These are phyloP conservation scores for Triticum turgidum DNA, from an alignment of 176 grass and related monocot species.

Conservation along the genomic window DNA sequence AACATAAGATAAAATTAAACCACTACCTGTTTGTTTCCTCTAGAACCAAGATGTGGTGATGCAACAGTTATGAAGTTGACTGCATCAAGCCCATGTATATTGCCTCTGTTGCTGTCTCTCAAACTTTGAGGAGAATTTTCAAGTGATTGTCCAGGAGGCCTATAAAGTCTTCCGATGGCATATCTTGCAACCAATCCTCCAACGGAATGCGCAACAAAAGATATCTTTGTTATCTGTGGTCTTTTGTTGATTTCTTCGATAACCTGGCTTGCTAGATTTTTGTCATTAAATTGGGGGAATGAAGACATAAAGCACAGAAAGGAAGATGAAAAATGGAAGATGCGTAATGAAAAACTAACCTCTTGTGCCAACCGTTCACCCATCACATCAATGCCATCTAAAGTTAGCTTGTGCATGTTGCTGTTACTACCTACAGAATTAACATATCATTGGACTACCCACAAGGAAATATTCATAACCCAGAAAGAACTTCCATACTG, in stretches of 20 bases:
- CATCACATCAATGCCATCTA: slow-evolving; percentile 98
- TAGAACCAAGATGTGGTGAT: slow-evolving; percentile 95
- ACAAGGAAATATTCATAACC: slow-evolving; percentile 6
- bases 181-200: slow-evolving; percentile 96
- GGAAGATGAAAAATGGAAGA: slow-evolving; percentile 14
- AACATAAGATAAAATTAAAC: background rate
- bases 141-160: slow-evolving; percentile 35
- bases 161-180: slow-evolving; percentile 85
- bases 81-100: slow-evolving; percentile 75
- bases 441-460: slow-evolving; percentile 11
- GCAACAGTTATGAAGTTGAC: slow-evolving; percentile 94
- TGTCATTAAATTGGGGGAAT: slow-evolving; percentile 36
- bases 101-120: slow-evolving; percentile 34
- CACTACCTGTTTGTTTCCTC: slow-evolving; percentile 87
- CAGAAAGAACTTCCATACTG: background rate
- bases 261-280: slow-evolving; percentile 59
- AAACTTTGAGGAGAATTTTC: slow-evolving; percentile 35
- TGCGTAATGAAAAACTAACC: slow-evolving; percentile 48
- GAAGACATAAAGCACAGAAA: slow-evolving; percentile 23
- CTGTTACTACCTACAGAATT: slow-evolving; percentile 63
- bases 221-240: slow-evolving; percentile 72
- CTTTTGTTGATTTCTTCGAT: slow-evolving; percentile 62
- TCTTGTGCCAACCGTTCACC: slow-evolving; percentile 89
- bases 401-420: slow-evolving; percentile 85
- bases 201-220: slow-evolving; percentile 94